A percentile compares a stretch with the other conserved stretches of the same genome.
phyloP scores from a whole-genome alignment of 176 grass and related monocot genomes.

The Phragmites australis region DNA sequence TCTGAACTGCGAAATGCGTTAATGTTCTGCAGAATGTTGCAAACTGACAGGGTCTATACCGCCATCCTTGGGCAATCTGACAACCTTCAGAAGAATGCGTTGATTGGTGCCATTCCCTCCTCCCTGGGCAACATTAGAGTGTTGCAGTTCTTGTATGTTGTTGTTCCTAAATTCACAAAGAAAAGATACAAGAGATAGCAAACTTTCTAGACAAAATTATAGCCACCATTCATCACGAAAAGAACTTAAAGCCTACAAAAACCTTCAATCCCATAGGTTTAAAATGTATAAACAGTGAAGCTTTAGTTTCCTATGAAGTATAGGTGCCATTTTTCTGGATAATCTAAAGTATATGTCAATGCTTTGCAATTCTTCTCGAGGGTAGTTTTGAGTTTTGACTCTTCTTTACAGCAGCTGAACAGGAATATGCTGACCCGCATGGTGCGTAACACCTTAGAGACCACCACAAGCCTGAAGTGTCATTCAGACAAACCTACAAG shows the following conservation, averaged over 20 bases:
- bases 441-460: too few relatives aligned
- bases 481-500: too few relatives aligned
- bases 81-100: conserved; percentile 18
- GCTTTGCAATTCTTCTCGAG: background rate
- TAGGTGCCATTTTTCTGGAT: background rate
- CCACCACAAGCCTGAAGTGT: too few relatives aligned
- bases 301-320: too few relatives aligned
- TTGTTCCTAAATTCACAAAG: background rate
- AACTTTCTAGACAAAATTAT: too few relatives aligned
- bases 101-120: conserved; percentile 15
- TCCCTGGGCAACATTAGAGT: conserved; percentile 28
- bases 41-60: conserved; percentile 25
- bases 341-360: too few relatives aligned
- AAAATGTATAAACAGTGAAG: too few relatives aligned
- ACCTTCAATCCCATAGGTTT: too few relatives aligned
- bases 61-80: conserved; percentile 7
- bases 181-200: too few relatives aligned
- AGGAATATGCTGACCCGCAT: background rate
- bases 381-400: background rate
- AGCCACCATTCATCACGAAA: too few relatives aligned
- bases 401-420: conserved; percentile 5
- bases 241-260: too few relatives aligned
- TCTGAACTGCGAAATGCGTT: background rate
- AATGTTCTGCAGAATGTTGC: conserved; percentile 10
- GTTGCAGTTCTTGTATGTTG: conserved; percentile 14